Conservation (phyloP, 441 rosid genomes). For the Gossypium davidsonii region DNA sequence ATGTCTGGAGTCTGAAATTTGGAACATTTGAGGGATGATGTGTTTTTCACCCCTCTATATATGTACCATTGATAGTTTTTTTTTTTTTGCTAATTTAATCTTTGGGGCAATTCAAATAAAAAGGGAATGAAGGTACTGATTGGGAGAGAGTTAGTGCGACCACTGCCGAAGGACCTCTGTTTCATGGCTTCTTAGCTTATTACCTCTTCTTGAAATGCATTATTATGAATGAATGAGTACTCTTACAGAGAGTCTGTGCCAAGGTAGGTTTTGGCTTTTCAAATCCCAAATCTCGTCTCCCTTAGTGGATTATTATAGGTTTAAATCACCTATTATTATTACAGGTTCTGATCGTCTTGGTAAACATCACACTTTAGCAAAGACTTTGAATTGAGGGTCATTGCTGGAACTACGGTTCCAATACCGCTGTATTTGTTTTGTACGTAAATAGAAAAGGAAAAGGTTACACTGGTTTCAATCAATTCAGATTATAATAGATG, state of each 20-base stretch:
- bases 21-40: constrained; percentile 1
- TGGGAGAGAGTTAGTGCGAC: neutral
- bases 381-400: neutral
- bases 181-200: neutral
- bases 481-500: neutral
- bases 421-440: neutral
- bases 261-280: neutral
- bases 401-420: neutral
- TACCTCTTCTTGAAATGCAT: neutral
- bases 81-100: neutral
- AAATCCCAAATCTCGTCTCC: neutral
- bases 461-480: neutral
- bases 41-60: neutral
- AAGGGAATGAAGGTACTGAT: neutral
- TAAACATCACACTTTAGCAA: neutral
- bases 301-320: too few species aligned
- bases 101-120: neutral
- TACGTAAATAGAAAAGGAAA: neutral
- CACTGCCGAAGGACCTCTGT: neutral
- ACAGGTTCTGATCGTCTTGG: neutral
- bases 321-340: too few species aligned
- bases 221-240: neutral
- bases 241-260: too few species aligned
- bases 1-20: neutral
- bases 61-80: neutral